Base-by-base conservation (phyloP, 208 protist genomes). In the Sergeia podlipaevii region DNA sequence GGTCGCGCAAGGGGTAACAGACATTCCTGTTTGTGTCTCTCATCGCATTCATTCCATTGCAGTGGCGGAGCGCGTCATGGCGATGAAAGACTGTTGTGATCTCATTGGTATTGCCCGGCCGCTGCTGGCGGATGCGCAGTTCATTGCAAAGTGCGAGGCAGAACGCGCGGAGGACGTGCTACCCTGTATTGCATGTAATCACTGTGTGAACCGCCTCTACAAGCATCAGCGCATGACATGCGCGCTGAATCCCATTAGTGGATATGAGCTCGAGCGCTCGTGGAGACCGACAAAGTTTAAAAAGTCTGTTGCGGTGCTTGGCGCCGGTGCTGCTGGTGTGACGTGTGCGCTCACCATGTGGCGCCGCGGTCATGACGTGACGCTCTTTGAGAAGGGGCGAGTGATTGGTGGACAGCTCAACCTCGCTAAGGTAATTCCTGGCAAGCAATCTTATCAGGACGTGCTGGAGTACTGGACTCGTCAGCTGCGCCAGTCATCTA, bases 101-200 rank as follows among this genome's bases (percentile, higher is more conserved):
- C 51, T 98, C 32, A 70, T 98, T 18, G 94, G 91, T 4, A 70
- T 98, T 27, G 92, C 83, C 1, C 76, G 95, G 0, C 92, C 95
- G 17, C 60, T 98, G 13, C 68, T 98, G 18, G 91, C 95, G 10
- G 95, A 97, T 43, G 43, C 94, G 26, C 72, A 95, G 58, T 96
- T 96, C 68, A 90, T 96, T 24, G 49, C 39, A 26, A 96, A 97
- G 58, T 86, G 87, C 4, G 65, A 56, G n/a, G 52, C 66, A 5
- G 79, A 79, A 2, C 53, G 68, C 17, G 68, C 50, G 13, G 74
- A 81, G 4, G 77, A 88, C 37, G 95, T 95, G 47, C 70, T 96
- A 37, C 93, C 88, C 0, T 98, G 95, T 70, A 98, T 98, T 52
- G 95, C 72, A 10, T 98, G 95, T 71, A 98, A 97, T 51, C 95